These are phyloP conservation scores for Arabidopsis hybrid DNA, from an alignment of 441 rosid species.

Conservation along the genomic window DNA sequence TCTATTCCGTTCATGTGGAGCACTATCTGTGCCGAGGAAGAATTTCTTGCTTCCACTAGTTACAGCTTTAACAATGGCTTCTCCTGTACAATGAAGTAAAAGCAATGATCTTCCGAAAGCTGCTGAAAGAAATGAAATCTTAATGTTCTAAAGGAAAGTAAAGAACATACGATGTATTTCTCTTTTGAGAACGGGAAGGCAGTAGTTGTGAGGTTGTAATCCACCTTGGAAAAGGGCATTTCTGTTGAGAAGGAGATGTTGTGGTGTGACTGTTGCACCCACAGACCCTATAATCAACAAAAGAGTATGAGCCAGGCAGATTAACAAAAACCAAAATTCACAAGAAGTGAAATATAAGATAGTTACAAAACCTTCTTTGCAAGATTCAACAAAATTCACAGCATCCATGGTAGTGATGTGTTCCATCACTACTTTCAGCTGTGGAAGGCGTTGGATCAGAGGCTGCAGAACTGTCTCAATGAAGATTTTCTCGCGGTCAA, in stretches of 20 bases:
- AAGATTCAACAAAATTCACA: constrained; percentile 80
- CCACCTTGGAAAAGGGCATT: constrained; percentile 89
- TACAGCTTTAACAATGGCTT: constrained; percentile 89
- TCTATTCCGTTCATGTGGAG: constrained; percentile 81
- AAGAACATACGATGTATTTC: constrained; percentile 74
- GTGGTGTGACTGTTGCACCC: constrained; percentile 96
- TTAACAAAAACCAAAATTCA: constrained; percentile 1
- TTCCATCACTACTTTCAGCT: constrained; percentile 88
- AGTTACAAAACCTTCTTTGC: constrained; percentile 68
- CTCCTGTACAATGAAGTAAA: constrained; percentile 54
- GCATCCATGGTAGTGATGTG: constrained; percentile 96
- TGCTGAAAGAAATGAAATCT: constrained; percentile 13
- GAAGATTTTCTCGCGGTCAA: constrained; percentile 92
- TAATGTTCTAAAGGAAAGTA: not conserved
- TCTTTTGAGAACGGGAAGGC: constrained; percentile 95
- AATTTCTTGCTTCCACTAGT: constrained; percentile 86
- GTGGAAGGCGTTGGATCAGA: constrained; percentile 75
- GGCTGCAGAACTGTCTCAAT: constrained; percentile 81
- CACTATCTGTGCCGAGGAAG: constrained; percentile 98
- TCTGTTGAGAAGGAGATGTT: constrained; percentile 90
- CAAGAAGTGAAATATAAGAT: not conserved
- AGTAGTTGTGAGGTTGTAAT: constrained; percentile 86
- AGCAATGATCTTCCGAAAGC: not conserved
- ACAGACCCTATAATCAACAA: constrained; percentile 57
- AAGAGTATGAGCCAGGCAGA: not conserved